A percentile compares a stretch with the other conserved stretches of the same genome.
Evolutionary conservation across 1,284 basidiomycete species (phyloP).

Genomic region (Sanguinoderma infundibulare): DNA sequence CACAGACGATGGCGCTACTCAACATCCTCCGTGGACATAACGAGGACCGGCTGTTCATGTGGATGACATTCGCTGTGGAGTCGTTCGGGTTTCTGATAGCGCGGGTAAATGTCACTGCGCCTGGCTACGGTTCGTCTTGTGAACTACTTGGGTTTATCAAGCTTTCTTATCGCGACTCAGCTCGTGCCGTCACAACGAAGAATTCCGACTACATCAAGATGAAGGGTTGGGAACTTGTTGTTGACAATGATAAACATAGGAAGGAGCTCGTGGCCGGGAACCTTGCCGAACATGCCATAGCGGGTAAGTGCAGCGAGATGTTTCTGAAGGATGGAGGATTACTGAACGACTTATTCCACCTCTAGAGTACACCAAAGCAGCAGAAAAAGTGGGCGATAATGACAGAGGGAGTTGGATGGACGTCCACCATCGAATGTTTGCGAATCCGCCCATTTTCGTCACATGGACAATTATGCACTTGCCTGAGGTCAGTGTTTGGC

Average conservation of each 20-base stretch:
- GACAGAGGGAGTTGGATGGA: neutral
- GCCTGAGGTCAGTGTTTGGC: neutral
- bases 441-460: neutral
- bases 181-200: slow-evolving; percentile 59
- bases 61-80: neutral
- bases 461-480: neutral
- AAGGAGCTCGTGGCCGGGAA: slow-evolving; percentile 77
- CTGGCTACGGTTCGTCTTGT: neutral
- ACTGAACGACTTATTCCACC: too few relatives aligned
- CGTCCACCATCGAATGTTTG: too few relatives aligned
- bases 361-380: neutral
- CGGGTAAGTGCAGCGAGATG: slow-evolving; percentile 38
- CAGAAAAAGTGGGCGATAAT: neutral
- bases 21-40: slow-evolving; percentile 60
- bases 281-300: slow-evolving; percentile 55
- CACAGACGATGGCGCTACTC: slow-evolving; percentile 67
- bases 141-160: neutral
- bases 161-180: neutral
- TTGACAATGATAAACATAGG: slow-evolving; percentile 55
- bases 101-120: neutral
- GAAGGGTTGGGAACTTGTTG: slow-evolving; percentile 63
- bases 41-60: slow-evolving; percentile 53
- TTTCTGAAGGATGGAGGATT: too few relatives aligned
- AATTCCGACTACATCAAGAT: slow-evolving; percentile 62
- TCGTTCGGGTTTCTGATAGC: neutral